phyloP scores from a whole-genome alignment of 2,329 filamentous ascomycete species.

The Ascochyta pisi region DNA sequence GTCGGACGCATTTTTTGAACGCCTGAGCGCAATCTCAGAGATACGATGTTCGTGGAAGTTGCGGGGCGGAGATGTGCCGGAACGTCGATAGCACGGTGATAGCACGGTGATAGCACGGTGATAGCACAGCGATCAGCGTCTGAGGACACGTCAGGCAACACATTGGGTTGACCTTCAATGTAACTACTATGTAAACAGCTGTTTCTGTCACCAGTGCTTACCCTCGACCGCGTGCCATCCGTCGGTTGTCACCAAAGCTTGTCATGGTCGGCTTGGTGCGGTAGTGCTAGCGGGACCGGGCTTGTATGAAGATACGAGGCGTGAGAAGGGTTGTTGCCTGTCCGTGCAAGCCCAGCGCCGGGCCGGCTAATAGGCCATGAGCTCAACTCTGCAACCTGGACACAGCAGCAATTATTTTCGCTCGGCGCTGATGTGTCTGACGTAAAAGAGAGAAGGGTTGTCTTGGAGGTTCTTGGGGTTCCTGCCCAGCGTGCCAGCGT shows the following conservation, averaged over 20 bases:
- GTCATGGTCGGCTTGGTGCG: slow-evolving; percentile 9
- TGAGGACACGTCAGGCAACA: slow-evolving; percentile 4
- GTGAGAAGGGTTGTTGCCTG: slow-evolving; percentile 7
- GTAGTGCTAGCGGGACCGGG: slow-evolving; percentile 16
- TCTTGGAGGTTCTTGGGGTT: slow-evolving; percentile 14
- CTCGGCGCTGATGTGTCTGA: slow-evolving; percentile 12
- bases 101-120: slow-evolving; percentile 4
- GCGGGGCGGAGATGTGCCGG: slow-evolving; percentile 6
- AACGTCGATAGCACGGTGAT: slow-evolving; percentile 9
- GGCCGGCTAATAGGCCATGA: background rate
- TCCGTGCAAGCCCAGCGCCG: background rate
- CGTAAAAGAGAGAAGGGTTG: slow-evolving; percentile 2
- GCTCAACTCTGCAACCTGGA: background rate
- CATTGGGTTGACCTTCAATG: slow-evolving; percentile 3
- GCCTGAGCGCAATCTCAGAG: slow-evolving; percentile 8
- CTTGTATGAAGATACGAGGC: slow-evolving; percentile 18
- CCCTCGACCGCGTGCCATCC: slow-evolving; percentile 4
- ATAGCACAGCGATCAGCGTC: slow-evolving; percentile 10
- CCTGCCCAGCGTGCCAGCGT: background rate
- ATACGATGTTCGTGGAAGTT: slow-evolving; percentile 8
- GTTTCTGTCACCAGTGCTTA: slow-evolving; percentile 18
- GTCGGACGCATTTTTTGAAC: background rate
- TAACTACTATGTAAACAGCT: background rate
- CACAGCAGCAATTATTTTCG: slow-evolving; percentile 5
- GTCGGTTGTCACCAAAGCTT: slow-evolving; percentile 27